A percentile compares a stretch with the other conserved stretches of the same genome.
phyloP scores from a whole-genome alignment of 805 yeast genomes.

The Barnettozyma californica region DNA sequence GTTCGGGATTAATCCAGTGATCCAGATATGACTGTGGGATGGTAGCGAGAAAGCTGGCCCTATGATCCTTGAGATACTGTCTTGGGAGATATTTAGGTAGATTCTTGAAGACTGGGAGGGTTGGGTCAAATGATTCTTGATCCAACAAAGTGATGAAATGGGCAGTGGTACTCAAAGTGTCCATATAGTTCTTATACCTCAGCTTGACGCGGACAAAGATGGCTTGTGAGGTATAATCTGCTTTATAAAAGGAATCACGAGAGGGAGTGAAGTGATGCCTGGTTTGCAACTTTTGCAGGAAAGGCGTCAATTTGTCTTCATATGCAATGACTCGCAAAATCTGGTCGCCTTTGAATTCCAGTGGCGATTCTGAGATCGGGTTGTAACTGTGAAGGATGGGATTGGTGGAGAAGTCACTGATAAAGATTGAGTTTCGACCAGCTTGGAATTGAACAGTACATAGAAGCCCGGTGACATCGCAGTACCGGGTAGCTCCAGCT shows the following conservation, averaged over 20 bases:
- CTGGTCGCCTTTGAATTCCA: not conserved
- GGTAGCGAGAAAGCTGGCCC: not conserved
- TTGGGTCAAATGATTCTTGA: not conserved
- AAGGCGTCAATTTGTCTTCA: not conserved
- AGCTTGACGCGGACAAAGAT: constrained; percentile 9
- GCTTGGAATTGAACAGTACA: not conserved
- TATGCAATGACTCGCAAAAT: not conserved
- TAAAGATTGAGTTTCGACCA: not conserved
- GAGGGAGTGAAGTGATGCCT: no score
- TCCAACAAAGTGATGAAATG: not conserved
- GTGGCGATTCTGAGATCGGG: not conserved
- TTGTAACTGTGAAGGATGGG: not conserved
- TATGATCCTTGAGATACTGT: not conserved
- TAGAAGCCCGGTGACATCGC: not conserved
- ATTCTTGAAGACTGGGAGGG: constrained; percentile 5
- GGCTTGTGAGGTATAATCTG: constrained; percentile 2
- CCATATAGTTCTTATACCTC: constrained; percentile 8
- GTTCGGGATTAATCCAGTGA: constrained; percentile 1
- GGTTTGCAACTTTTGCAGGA: not conserved
- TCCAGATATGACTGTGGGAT: constrained; percentile 1
- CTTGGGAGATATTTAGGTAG: constrained; percentile 4
- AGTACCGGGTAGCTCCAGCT: not conserved
- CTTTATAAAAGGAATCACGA: no score
- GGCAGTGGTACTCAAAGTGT: constrained; percentile 8
- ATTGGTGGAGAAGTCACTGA: constrained; percentile 1